Conservation (phyloP, 805 yeast genomes). For the Candida coquimbonensis region DNA sequence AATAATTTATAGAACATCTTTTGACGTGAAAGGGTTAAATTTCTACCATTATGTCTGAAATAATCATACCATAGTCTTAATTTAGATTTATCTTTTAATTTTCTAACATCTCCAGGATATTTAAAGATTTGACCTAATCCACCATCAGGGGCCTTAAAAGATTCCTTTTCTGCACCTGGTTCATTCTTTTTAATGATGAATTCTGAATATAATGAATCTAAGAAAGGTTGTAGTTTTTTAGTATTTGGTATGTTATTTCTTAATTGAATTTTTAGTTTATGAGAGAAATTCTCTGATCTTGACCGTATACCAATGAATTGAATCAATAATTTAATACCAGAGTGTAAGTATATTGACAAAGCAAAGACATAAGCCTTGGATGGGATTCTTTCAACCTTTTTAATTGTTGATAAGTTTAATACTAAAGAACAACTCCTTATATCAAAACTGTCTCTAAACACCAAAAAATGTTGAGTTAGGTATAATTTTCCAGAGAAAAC, state of each 20-base stretch:
- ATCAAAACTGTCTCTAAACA: conserved; percentile 69
- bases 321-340: conserved; percentile 53
- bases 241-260: conserved; percentile 59
- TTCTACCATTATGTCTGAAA: conserved; percentile 77
- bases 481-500: conserved; percentile 58
- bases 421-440: conserved; percentile 58
- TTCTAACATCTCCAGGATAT: conserved; percentile 84
- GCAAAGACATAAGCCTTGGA: conserved; percentile 72
- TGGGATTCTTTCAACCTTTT: conserved; percentile 82
- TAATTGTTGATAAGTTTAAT: conserved; percentile 69
- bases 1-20: conserved; percentile 76
- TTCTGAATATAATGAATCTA: conserved; percentile 77
- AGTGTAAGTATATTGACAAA: conserved; percentile 60
- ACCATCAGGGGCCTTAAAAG: conserved; percentile 57
- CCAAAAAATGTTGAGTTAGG: conserved; percentile 67
- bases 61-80: conserved; percentile 93
- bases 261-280: conserved; percentile 51
- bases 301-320: conserved; percentile 76
- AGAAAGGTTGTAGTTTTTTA: conserved; percentile 53
- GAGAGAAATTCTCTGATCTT: conserved; percentile 76
- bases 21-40: conserved; percentile 65
- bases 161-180: conserved; percentile 23
- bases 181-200: conserved; percentile 55
- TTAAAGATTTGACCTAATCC: conserved; percentile 83
- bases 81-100: conserved; percentile 72